A percentile compares a stretch with the other conserved stretches of the same genome.
These are phyloP conservation scores for Pseudomicrostroma phylloplanum DNA, from an alignment of 1,284 basidiomycete species.

Conservation along the genomic window DNA sequence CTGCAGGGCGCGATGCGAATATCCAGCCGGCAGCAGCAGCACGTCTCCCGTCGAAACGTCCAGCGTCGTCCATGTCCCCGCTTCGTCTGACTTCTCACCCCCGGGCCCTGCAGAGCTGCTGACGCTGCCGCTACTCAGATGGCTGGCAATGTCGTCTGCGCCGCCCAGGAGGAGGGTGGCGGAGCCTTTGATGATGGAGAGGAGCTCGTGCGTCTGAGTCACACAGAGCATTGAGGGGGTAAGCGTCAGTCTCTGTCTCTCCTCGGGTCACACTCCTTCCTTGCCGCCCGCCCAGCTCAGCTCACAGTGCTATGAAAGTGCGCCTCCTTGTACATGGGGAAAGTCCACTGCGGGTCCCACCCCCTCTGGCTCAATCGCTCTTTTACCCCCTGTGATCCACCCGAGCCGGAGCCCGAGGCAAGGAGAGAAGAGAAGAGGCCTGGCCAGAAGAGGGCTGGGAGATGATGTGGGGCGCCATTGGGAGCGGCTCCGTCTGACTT, in stretches of 20 bases:
- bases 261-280: too few species aligned
- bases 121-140: neutral
- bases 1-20: constrained; percentile 10
- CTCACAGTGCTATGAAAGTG: constrained; percentile 13
- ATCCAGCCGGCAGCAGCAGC: constrained; percentile 14
- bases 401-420: neutral
- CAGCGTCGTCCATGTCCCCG: neutral
- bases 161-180: constrained; percentile 12
- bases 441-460: constrained; percentile 7
- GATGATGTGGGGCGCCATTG: constrained; percentile 8
- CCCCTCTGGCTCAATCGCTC: neutral
- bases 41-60: constrained; percentile 6
- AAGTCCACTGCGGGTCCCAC: constrained; percentile 13
- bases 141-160: constrained; percentile 7
- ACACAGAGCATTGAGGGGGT: neutral
- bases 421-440: neutral
- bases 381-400: neutral
- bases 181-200: constrained; percentile 4
- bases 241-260: neutral
- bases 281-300: neutral
- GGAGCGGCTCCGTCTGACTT: constrained; percentile 7
- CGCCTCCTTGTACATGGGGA: constrained; percentile 11
- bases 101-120: neutral
- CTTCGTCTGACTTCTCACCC: neutral
- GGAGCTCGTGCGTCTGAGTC: constrained; percentile 10